These are phyloP conservation scores for Mangifera indica DNA, from an alignment of 345 rosid species.

Conservation along the genomic window DNA sequence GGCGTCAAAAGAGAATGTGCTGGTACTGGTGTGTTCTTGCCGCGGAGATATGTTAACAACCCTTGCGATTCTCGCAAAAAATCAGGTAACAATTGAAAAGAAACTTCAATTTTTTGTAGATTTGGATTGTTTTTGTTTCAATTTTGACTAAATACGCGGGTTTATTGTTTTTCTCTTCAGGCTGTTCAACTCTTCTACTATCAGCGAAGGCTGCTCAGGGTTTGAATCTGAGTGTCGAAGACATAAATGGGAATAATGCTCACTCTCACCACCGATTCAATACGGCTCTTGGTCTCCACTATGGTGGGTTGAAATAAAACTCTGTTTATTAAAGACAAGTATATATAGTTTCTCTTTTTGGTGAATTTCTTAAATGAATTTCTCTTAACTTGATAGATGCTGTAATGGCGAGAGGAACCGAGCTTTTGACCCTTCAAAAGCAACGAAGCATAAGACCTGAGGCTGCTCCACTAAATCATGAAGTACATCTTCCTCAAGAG, in stretches of 20 bases:
- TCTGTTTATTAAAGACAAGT: neutral
- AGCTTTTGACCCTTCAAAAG: constrained; percentile 26
- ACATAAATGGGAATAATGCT: constrained; percentile 13
- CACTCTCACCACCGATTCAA: constrained; percentile 29
- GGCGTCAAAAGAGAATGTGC: constrained; percentile 38
- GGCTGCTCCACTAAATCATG: constrained; percentile 29
- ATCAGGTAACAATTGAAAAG: constrained; percentile 37
- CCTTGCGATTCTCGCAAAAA: constrained; percentile 53
- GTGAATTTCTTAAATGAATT: too few relatives aligned
- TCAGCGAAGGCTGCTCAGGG: constrained; percentile 61
- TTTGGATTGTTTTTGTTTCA: neutral
- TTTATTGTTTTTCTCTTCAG: neutral
- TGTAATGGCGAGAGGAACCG: constrained; percentile 42
- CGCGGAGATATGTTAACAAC: constrained; percentile 43
- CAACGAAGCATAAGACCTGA: constrained; percentile 24
- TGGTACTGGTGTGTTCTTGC: constrained; percentile 93
- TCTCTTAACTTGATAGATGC: constrained; percentile 30
- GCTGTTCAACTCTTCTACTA: constrained; percentile 39
- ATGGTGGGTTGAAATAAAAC: constrained; percentile 19
- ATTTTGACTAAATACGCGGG: neutral
- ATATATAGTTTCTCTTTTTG: too few relatives aligned
- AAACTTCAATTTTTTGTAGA: neutral
- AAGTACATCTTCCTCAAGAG: constrained; percentile 55
- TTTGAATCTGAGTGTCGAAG: constrained; percentile 39
- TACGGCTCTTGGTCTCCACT: constrained; percentile 25